Evolutionary conservation across 805 yeast species (phyloP), one percentile per base, ranked within the genome.

Genomic region (Kodamaea neixiangensis): DNA sequence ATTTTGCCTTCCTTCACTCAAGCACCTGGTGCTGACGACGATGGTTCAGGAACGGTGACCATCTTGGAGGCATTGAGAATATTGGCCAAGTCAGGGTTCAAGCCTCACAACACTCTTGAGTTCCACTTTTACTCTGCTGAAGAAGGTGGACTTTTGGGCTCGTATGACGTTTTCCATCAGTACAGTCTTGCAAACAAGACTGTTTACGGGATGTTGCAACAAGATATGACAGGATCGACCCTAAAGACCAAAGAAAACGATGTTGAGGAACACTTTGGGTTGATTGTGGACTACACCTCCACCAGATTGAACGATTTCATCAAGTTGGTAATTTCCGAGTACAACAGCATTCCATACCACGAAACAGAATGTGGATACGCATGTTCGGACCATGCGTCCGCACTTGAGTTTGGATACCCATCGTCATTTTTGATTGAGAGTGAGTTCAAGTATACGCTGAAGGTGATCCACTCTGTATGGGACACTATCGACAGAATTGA

Each of bases 11-110:
- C 76, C 41, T 54, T 83, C 15, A 63, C 87, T 56, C 76, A 82
- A 19, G 89, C 97, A 0, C 97, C 97, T 1, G 98, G 98, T 2
- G 97, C 97, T 3, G 98, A 93, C 64, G 98, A 93, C 64, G 88
- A 92, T 66, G 96, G 96, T 2, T 82, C 92, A 3, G 98, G 97
- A 7, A 86, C 92, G 3, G 83, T 86, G 3, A 86, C 96, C 2
- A 79, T 81, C 29, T 67, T 91, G 49, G 96, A 91, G 65, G 83
- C 91, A 1, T 77, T 91, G 59, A 77, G 94, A 56, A 68, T 87
- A 49, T 18, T 60, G 66, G 61, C 55, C 15, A 44, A 57, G 3
- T 68, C 69, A 2, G 71, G 73, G 0, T 77, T 77, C 57, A 59
- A 69, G 51, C 90, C 92, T 11, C 69, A 78, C 40, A 89, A 90